Conservation (phyloP, 495 filamentous ascomycete genomes). For the Hypoxylon lienhwacheense region DNA sequence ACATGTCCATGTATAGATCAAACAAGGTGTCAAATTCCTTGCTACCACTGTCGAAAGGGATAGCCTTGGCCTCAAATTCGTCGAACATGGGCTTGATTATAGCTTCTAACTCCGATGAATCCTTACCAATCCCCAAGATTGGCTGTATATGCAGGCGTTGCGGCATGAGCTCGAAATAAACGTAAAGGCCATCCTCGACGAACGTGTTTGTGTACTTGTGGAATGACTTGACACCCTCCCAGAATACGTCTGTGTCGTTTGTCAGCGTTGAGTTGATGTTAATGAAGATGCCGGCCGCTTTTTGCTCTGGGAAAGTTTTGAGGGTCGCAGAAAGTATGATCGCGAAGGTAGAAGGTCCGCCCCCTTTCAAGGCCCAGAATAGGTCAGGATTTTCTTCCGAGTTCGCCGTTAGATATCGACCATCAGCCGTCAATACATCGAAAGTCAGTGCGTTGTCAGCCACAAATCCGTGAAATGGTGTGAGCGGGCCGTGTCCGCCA, state of each 20-base stretch:
- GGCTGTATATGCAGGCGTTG: constrained; percentile 45
- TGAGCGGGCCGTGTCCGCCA: constrained; percentile 60
- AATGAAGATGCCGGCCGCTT: constrained; percentile 45
- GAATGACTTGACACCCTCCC: constrained; percentile 50
- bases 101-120: constrained; percentile 41
- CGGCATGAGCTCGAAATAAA: constrained; percentile 50
- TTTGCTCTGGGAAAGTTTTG: constrained; percentile 50
- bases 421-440: constrained; percentile 61
- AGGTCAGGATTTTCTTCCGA: constrained; percentile 57
- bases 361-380: constrained; percentile 67
- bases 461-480: constrained; percentile 54
- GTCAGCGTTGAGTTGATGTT: constrained; percentile 45
- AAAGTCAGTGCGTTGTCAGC: constrained; percentile 58
- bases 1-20: constrained; percentile 52
- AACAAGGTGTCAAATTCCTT: constrained; percentile 48
- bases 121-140: constrained; percentile 50
- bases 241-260: constrained; percentile 43
- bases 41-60: constrained; percentile 40
- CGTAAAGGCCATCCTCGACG: constrained; percentile 49
- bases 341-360: constrained; percentile 60
- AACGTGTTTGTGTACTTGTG: constrained; percentile 48
- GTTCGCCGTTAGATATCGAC: constrained; percentile 54
- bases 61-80: constrained; percentile 43
- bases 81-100: constrained; percentile 51
- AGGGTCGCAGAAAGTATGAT: constrained; percentile 57